Base-by-base conservation (phyloP, 805 yeast species). In the Starmerella scarabaei region DNA sequence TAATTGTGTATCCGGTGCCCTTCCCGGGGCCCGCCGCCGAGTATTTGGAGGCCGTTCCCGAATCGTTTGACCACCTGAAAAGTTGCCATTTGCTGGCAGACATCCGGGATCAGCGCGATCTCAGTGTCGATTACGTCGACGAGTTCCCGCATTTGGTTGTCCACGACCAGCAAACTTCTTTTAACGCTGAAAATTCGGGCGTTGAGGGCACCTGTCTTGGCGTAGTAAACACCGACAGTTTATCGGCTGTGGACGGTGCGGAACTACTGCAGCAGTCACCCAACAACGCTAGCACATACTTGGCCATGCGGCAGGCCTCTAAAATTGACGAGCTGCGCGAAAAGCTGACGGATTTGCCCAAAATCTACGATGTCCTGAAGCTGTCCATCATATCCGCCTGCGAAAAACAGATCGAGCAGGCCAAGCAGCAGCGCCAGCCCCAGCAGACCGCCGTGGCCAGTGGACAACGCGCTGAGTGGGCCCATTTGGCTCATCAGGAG, bases 401-500 rank as follows among this genome's bases (percentile, higher is more conserved):
- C 40, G 50, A 53, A 21, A 23, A n/a, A n/a, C 46, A 57, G 30
- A 49, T 59, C 8, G 33, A 38, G 11, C 38, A 28, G 12, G 19
- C n/a, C 12, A 12, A 14, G 8, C 8, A 21, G 11, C 6, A 26
- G 40, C 32, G 17, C 48, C 45, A 7, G 27, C 41, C 18, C 8
- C n/a, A 19, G 20, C 9, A 6, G 6, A 15, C 46, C 18, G 34
- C 35, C 19, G 21, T 17, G 4, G 56, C 49, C 17, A 35, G 44
- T 5, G 27, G 31, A 11, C 45, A 53, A 34, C 46, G 62, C 20
- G 30, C 41, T 9, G 42, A 51, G 18, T 63, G 67, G 67, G 47
- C 64, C 1, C 39, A 42, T 16, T 37, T 43, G 5, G 66, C 67
- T 2, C 67, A 63, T 44, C 42, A 48, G n/a, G 67, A 63, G 45